Evolutionary conservation across 352 stramenopile species (phyloP), one percentile per base, ranked within the genome.

Genomic region (Globisporangium barbulae): DNA sequence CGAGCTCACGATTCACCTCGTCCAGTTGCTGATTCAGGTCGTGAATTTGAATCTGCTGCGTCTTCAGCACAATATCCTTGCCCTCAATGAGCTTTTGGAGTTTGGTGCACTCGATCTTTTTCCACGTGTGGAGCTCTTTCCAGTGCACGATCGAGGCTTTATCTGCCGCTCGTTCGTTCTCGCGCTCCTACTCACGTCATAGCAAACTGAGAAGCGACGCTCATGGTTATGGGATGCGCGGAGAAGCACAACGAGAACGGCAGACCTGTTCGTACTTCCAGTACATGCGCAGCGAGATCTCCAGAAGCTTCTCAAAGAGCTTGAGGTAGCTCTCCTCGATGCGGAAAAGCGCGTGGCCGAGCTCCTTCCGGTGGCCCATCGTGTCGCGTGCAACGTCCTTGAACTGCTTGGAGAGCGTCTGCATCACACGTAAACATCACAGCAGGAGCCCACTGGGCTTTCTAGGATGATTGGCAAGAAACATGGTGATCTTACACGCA

Each of bases 291-390:
- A 92, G 21, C 3, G 83, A 88, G 41, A 89, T 72, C 64, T 90
- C 83, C n/a, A 90, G 55, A 35, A 92, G 65, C 63, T 88, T 88
- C 47, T 92, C 83, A 70, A 90, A 92, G 1, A 90, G 69, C 48
- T 85, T 86, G 44, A 92, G 61, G 53, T 92, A 92, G 53, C 67
- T 89, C 53, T 88, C 79, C 69, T 92, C 81, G 31, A 92, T 88
- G 4, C 79, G 82, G 45, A 92, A 79, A 10, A 92, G 64, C 15
- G 76, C 63, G 45, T 89, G 81, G 0, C 83, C 83, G 1, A 92
- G 65, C 45, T 89, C 81, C 53, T 77, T 85, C 4, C 83, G 79
- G 30, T 92, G 83, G 0, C 81, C 81, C 58, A 90, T 75, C 2
- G 81, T 82, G 31, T 77, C 75, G 21, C 80, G 78, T 0, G 83